These are phyloP conservation scores for Amaranthus hypochondriacus DNA, from an alignment of 148 eudicot genomes.

Conservation along the genomic window DNA sequence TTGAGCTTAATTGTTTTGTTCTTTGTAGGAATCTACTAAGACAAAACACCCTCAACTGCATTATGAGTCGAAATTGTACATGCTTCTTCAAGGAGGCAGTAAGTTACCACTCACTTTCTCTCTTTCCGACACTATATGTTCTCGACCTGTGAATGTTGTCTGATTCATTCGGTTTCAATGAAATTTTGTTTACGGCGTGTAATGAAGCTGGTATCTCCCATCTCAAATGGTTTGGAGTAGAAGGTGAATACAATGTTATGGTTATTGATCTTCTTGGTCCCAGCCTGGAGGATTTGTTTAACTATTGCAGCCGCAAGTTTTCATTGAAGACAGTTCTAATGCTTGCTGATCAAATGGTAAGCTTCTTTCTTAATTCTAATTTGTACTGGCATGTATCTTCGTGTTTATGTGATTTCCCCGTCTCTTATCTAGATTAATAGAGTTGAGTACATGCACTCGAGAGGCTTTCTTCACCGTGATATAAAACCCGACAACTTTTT, in stretches of 20 bases:
- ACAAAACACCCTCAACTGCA: slow-evolving; percentile 90
- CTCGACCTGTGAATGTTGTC: neutral
- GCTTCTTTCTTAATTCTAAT: slow-evolving; percentile 14
- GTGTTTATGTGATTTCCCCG: slow-evolving; percentile 4
- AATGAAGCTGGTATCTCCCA: slow-evolving; percentile 76
- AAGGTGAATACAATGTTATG: slow-evolving; percentile 79
- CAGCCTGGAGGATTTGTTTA: slow-evolving; percentile 78
- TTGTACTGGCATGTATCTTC: neutral
- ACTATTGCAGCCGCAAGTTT: slow-evolving; percentile 76
- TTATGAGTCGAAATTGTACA: slow-evolving; percentile 79
- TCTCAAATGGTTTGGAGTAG: slow-evolving; percentile 84
- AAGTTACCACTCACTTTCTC: slow-evolving; percentile 22
- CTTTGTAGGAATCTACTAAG: slow-evolving; percentile 61
- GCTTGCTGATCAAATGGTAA: slow-evolving; percentile 89
- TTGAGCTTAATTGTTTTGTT: neutral
- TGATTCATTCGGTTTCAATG: neutral
- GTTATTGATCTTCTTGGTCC: slow-evolving; percentile 95
- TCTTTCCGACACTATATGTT: neutral
- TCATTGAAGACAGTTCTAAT: slow-evolving; percentile 80
- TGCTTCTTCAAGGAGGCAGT: slow-evolving; percentile 95
- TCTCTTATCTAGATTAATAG: slow-evolving; percentile 54
- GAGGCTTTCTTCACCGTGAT: slow-evolving; percentile 98
- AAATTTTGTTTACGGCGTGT: neutral
- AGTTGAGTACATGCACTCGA: slow-evolving; percentile 94
- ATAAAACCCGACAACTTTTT: slow-evolving; percentile 96